Base-by-base conservation (phyloP, 805 yeast species). In the Metschnikowia cerradonensis region DNA sequence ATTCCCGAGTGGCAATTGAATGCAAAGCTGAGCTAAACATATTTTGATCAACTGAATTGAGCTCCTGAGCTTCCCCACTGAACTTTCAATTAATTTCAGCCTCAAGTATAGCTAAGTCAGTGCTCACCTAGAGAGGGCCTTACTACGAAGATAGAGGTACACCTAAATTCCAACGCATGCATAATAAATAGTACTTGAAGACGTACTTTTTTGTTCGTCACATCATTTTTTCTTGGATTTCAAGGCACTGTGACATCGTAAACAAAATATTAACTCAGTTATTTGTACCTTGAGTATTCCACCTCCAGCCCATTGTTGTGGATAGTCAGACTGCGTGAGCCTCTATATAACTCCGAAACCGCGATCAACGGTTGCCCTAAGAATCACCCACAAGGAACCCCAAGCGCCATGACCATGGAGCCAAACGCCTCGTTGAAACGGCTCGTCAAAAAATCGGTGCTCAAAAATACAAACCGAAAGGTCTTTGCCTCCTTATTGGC, bases 1-100 rank as follows among this genome's bases (percentile, higher is more conserved):
- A 75, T 71, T 10, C 78, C 78, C 14, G 61, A 76, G 17, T 73
- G 78, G 78, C 77, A 73, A 54, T 60, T 73, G 35, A 57, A 50
- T 31, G 58, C 56, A 3, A 52, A 49, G 41, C 36, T 26, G 26
- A 38, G 35, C 26, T 49, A 42, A 26, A 14, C 15, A 13, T 5
- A 14, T 17, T n/a, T 17, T 26, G 4, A 8, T 26, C 30, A 10
- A 11, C 30, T 11, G 30, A 26, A 26, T 26, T 8, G 30, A 26
- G 30, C 4, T 26, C 4, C 11, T 26, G 30, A 4, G 11, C 3
- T 26, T 26, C 30, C 11, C 11, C 30, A 26, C 30, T 26, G 30
- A 26, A 11, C 11, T 26, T 26, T 8, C 4, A 26, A 8, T 26
- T 4, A 26, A 8, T 26, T 26, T 26, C 30, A 26, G 30, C 11